Evolutionary conservation across 352 stramenopile genomes (phyloP).

Genomic region (Albugo candida): DNA sequence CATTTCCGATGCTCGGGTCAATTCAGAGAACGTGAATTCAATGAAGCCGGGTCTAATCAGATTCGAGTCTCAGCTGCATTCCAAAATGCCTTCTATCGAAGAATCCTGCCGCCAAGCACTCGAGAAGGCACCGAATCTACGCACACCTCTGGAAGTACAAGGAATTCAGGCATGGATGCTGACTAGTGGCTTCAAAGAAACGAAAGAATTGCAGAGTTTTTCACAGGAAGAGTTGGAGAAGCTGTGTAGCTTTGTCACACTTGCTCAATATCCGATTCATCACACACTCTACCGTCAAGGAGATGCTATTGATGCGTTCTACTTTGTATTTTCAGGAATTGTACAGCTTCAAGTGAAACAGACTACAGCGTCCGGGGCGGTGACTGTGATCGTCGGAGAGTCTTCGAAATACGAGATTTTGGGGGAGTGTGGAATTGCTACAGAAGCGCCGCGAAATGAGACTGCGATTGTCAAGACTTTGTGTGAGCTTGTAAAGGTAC

Average conservation of each 20-base stretch:
- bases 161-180: conserved; percentile 52
- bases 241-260: conserved; percentile 35
- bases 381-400: conserved; percentile 51
- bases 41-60: background rate
- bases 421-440: conserved; percentile 39
- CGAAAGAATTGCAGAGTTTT: conserved; percentile 42
- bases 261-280: conserved; percentile 22
- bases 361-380: conserved; percentile 29
- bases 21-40: too few species aligned
- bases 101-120: conserved; percentile 46
- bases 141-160: conserved; percentile 34
- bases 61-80: conserved; percentile 20
- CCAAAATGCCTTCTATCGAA: conserved; percentile 39
- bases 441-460: conserved; percentile 32
- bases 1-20: too few species aligned
- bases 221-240: conserved; percentile 35
- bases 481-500: conserved; percentile 40
- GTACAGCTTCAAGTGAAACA: conserved; percentile 44
- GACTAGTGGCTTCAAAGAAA: conserved; percentile 55
- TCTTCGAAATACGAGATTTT: conserved; percentile 52
- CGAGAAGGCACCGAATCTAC: conserved; percentile 23
- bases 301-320: conserved; percentile 48
- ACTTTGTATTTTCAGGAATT: conserved; percentile 37
- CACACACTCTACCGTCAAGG: conserved; percentile 49
- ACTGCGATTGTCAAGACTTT: conserved; percentile 35